A percentile compares a stretch with the other conserved stretches of the same genome.
These are phyloP conservation scores for Rutidosis leptorrhynchoides DNA, from an alignment of 129 eudicot genomes.

Conservation along the genomic window DNA sequence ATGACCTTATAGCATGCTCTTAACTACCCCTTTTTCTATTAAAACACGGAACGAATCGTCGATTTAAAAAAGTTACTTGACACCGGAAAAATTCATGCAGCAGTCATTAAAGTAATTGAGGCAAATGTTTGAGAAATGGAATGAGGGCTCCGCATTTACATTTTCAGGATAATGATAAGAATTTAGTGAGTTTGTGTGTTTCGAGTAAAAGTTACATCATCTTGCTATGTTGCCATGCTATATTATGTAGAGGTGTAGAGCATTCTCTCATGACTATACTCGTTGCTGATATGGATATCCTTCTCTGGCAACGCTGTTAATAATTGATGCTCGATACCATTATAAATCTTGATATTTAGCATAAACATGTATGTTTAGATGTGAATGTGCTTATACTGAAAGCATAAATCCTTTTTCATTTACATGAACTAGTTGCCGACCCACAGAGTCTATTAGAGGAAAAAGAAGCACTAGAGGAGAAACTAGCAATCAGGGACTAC, in stretches of 20 bases:
- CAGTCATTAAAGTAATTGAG: background rate
- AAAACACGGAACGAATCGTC: too few species aligned
- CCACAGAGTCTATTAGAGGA: slow-evolving; percentile 93
- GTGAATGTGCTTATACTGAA: slow-evolving; percentile 15
- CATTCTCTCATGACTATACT: background rate
- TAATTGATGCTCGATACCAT: slow-evolving; percentile 13
- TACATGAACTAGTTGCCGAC: slow-evolving; percentile 73
- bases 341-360: slow-evolving; percentile 7
- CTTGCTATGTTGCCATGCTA: background rate
- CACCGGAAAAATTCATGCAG: background rate
- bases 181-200: background rate
- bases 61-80: background rate
- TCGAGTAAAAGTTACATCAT: background rate
- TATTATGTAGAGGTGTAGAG: background rate
- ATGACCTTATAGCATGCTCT: background rate
- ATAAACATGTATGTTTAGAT: slow-evolving; percentile 10
- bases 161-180: background rate
- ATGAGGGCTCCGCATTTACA: background rate
- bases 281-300: background rate
- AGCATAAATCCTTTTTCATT: slow-evolving; percentile 30
- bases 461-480: slow-evolving; percentile 81
- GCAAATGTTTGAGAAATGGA: slow-evolving; percentile 7
- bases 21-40: too few species aligned
- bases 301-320: background rate
- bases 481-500: slow-evolving; percentile 81